Conservation (phyloP, 495 filamentous ascomycete species). For the Lasiosphaeria hispida region DNA sequence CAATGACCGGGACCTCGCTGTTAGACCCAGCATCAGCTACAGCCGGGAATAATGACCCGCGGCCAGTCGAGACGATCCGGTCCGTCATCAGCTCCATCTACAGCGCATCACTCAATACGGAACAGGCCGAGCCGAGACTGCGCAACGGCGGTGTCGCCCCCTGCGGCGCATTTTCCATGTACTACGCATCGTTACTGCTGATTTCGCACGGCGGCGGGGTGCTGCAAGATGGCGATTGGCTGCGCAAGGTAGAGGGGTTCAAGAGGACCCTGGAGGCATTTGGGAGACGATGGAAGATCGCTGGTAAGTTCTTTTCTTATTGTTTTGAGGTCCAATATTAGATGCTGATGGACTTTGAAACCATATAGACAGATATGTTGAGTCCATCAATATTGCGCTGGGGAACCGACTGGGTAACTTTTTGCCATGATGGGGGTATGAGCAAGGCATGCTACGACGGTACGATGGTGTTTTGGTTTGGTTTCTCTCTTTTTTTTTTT, state of each 20-base stretch:
- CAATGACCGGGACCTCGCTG: too few species aligned
- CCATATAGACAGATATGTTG: slow-evolving; percentile 11
- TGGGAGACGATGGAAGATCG: slow-evolving; percentile 28
- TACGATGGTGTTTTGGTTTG: background rate
- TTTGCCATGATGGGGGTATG: too few species aligned
- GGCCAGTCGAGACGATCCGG: slow-evolving; percentile 20
- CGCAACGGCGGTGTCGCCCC: slow-evolving; percentile 18
- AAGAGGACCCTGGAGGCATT: slow-evolving; percentile 12
- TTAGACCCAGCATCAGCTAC: background rate
- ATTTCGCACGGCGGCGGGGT: slow-evolving; percentile 24
- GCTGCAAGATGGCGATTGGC: slow-evolving; percentile 20
- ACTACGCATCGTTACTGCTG: slow-evolving; percentile 26
- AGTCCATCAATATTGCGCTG: slow-evolving; percentile 11
- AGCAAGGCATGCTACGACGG: background rate
- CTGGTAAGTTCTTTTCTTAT: slow-evolving; percentile 18
- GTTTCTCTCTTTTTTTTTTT: background rate
- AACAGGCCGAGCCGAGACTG: slow-evolving; percentile 5
- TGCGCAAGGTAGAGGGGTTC: slow-evolving; percentile 21
- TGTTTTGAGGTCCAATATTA: too few species aligned
- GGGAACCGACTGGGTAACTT: slow-evolving; percentile 2
- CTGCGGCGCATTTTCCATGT: slow-evolving; percentile 24
- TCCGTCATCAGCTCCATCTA: slow-evolving; percentile 21
- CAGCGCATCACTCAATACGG: slow-evolving; percentile 13
- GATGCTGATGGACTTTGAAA: background rate
- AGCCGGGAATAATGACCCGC: background rate